Base-by-base conservation (phyloP, 805 yeast species). In the Yarrowia divulgata region DNA sequence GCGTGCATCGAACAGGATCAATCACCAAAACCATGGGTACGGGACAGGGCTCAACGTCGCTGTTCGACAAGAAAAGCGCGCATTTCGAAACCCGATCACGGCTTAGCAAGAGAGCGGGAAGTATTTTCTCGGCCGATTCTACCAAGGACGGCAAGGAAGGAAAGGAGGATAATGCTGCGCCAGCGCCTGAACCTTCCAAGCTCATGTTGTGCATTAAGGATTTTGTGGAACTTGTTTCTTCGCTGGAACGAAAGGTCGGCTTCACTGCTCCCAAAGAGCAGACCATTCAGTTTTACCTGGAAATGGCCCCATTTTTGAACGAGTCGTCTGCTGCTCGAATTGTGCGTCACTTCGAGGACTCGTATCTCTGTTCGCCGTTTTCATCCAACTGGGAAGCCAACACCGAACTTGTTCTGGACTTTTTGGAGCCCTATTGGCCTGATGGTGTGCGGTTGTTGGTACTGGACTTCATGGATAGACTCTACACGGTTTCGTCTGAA, bases 341-440 rank as follows among this genome's bases (percentile, higher is more conserved):
- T 3, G 75, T 89, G 35, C 76, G 79, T 2, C 83, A 79, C 72
- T 88, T 85, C 74, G 77, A 78, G 4, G 79, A 80, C 13, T 85
- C 85, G 67, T 82, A 83, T 67, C 74, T 83, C 39, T 89, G 93
- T 73, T 81, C 87, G 2, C 84, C 87, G 12, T 75, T 87, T 7
- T 77, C 83, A 39, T 79, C 83, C 0, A 76, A 81, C 9, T 89
- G 93, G 90, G 77, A 78, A 58, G 80, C 77, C 1, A 85, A 85
- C 71, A 78, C 85, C 49, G 75, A 76, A 8, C 75, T 77, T 39
- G 72, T 89, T 1, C 75, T 88, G 43, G 77, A 80, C 85, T 73
- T 83, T 79, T 73, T 74, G 77, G 73, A 74, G 74, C 39, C 68
- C 72, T 4, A 55, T 71, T 16, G 69, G 75, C 64, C 67, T 43